Conservation (phyloP, 768 basidiomycete species). For the Leccinum rimulosum region DNA sequence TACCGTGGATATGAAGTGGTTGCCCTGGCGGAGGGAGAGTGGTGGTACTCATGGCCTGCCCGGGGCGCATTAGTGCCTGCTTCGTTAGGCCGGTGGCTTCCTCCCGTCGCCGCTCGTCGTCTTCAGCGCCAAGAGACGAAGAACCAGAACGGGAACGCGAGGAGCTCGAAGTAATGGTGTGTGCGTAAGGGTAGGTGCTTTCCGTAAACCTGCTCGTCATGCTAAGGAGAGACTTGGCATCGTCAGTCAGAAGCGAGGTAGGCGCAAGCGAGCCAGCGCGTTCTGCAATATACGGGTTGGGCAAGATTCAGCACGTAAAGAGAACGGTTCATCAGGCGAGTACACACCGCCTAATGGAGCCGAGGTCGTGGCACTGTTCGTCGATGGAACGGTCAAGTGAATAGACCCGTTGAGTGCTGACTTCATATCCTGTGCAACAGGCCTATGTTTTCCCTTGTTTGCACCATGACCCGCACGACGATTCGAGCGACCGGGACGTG, state of each 20-base stretch:
- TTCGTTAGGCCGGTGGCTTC: conserved; percentile 23
- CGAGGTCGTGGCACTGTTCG: neutral
- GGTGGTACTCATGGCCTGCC: conserved; percentile 25
- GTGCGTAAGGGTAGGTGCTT: conserved; percentile 27
- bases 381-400: conserved; percentile 5
- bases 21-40: conserved; percentile 32
- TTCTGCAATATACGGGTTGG: conserved; percentile 13
- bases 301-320: conserved; percentile 14
- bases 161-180: conserved; percentile 18
- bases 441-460: conserved; percentile 6
- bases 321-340: neutral
- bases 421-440: neutral
- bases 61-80: conserved; percentile 22
- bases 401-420: conserved; percentile 1
- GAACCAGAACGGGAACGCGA: conserved; percentile 20
- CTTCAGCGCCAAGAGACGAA: conserved; percentile 20
- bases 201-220: conserved; percentile 28
- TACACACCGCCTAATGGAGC: conserved; percentile 23
- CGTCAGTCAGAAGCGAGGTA: conserved; percentile 20
- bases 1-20: conserved; percentile 2
- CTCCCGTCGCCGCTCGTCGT: conserved; percentile 22
- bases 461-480: conserved; percentile 2
- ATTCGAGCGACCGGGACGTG: conserved; percentile 13
- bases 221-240: conserved; percentile 29
- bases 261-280: conserved; percentile 12